phyloP scores from a whole-genome alignment of 805 yeast genomes.

The Ogataea salicorniae region DNA sequence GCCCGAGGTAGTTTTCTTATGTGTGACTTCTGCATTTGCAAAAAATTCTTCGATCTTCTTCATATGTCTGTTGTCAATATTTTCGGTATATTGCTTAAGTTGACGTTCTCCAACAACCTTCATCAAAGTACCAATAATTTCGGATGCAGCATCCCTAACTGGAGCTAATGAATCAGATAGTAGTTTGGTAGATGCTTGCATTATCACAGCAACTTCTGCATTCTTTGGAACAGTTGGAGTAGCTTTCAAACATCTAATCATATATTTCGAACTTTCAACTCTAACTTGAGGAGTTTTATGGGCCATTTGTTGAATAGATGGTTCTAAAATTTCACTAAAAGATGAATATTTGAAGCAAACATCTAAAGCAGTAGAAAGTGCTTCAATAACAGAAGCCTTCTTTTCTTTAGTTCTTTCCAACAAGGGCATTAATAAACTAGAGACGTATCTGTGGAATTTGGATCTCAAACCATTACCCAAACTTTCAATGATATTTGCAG shows the following conservation, averaged over 20 bases:
- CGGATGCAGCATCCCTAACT: constrained; percentile 72
- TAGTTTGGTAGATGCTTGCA: constrained; percentile 54
- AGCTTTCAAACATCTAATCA: constrained; percentile 56
- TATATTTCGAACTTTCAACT: constrained; percentile 60
- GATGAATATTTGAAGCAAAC: constrained; percentile 51
- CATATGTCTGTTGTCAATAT: constrained; percentile 65
- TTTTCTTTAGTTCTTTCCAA: constrained; percentile 86
- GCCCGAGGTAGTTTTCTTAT: constrained; percentile 20
- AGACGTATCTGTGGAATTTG: constrained; percentile 50
- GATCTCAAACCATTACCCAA: constrained; percentile 63
- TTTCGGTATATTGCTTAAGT: constrained; percentile 52
- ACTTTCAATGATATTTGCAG: constrained; percentile 59
- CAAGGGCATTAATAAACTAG: constrained; percentile 51
- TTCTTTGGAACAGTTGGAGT: constrained; percentile 45
- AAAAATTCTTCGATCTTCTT: constrained; percentile 59
- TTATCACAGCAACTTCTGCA: constrained; percentile 51
- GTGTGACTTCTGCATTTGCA: constrained; percentile 51
- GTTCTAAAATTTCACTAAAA: constrained; percentile 53
- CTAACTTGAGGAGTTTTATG: constrained; percentile 83
- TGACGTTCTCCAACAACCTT: constrained; percentile 76
- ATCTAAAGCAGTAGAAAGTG: constrained; percentile 62
- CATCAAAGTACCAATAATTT: constrained; percentile 74
- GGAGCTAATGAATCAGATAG: constrained; percentile 81
- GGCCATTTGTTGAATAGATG: constrained; percentile 50
- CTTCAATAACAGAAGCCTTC: constrained; percentile 70